Percentiles rank a stretch among this genome's conserved stretches.
These are phyloP conservation scores for Monosporascus ibericus DNA, from an alignment of 2,329 filamentous ascomycete species.

Conservation along the genomic window DNA sequence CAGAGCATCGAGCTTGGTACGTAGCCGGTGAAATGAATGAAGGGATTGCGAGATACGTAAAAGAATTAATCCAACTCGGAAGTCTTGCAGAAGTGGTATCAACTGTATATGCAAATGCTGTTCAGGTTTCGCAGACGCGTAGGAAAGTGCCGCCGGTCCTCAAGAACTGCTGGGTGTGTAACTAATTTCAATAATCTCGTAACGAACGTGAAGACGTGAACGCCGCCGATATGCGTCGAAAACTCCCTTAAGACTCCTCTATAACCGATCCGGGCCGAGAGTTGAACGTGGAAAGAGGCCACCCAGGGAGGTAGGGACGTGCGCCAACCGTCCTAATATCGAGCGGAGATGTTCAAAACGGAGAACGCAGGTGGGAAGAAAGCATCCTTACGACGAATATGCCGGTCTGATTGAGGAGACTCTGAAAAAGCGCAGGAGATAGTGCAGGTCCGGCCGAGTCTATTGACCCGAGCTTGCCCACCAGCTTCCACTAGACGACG, in stretches of 20 bases:
- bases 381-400: neutral
- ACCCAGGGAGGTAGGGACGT: neutral
- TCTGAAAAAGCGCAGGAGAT: neutral
- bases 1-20: neutral
- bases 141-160: conserved; percentile 2
- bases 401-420: neutral
- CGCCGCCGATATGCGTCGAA: neutral
- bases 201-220: conserved; percentile 11
- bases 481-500: conserved; percentile 52
- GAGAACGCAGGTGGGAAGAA: neutral
- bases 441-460: neutral
- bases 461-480: conserved; percentile 47
- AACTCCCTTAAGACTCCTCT: conserved; percentile 14
- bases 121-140: conserved; percentile 5
- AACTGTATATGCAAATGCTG: conserved; percentile 18
- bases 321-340: neutral
- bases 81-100: conserved; percentile 12
- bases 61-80: conserved; percentile 6
- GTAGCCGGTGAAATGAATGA: conserved; percentile 3
- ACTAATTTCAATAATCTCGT: conserved; percentile 4
- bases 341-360: neutral
- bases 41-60: conserved; percentile 2
- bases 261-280: conserved; percentile 10
- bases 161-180: conserved; percentile 2
- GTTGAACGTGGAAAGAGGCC: conserved; percentile 6